Conservation (phyloP, 352 stramenopile species). For the Globisporangium takayamanum region DNA sequence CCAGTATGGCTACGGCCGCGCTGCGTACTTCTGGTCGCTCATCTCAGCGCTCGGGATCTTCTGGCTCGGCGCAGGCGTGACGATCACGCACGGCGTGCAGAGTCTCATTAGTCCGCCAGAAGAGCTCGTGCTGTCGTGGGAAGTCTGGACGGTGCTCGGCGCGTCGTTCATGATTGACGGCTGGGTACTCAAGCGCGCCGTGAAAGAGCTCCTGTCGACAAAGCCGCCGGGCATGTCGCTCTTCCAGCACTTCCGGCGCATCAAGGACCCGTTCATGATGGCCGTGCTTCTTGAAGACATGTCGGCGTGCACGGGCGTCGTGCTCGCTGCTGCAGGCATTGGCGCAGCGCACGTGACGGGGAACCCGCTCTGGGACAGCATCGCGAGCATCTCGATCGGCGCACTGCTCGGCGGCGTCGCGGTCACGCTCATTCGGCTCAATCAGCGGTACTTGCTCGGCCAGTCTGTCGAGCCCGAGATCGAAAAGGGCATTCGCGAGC, state of each 20-base stretch:
- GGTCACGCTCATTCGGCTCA: slow-evolving; percentile 91
- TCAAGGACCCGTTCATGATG: slow-evolving; percentile 96
- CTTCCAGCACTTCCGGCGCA: slow-evolving; percentile 57
- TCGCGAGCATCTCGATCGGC: slow-evolving; percentile 95
- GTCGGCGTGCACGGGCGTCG: slow-evolving; percentile 93
- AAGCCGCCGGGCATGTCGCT: slow-evolving; percentile 72
- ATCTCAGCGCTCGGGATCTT: slow-evolving; percentile 98
- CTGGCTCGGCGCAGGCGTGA: slow-evolving; percentile 94
- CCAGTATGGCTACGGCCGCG: slow-evolving; percentile 97
- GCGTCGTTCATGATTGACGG: slow-evolving; percentile 95
- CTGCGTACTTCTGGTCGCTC: slow-evolving; percentile 98
- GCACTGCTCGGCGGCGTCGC: slow-evolving; percentile 91
- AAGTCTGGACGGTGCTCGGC: slow-evolving; percentile 94
- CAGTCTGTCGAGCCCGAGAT: slow-evolving; percentile 93
- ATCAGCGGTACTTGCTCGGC: slow-evolving; percentile 95
- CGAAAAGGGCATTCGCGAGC: slow-evolving; percentile 72
- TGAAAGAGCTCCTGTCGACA: slow-evolving; percentile 76
- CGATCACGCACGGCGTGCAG: slow-evolving; percentile 90
- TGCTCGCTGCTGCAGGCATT: slow-evolving; percentile 95
- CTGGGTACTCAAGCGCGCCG: slow-evolving; percentile 91
- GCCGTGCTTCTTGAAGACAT: slow-evolving; percentile 96
- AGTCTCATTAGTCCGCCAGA: slow-evolving; percentile 64
- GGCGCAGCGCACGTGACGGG: slow-evolving; percentile 87
- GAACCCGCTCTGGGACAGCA: slow-evolving; percentile 93
- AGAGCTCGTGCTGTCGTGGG: slow-evolving; percentile 69